These are phyloP conservation scores for Opeltia flavorubescens DNA, from an alignment of 495 filamentous ascomycete species.

Conservation along the genomic window DNA sequence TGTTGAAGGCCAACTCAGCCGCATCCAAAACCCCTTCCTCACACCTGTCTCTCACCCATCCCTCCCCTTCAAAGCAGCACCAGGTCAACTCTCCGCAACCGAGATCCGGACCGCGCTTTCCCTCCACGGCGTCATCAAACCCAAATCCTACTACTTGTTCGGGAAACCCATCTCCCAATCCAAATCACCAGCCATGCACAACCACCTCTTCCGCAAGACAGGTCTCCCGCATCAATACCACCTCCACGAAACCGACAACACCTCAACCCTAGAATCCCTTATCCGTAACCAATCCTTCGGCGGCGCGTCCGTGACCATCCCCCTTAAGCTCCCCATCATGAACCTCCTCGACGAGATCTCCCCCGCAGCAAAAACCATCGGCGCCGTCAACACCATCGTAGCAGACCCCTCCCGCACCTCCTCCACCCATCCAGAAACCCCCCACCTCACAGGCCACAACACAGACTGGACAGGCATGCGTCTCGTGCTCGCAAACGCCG, in stretches of 20 bases:
- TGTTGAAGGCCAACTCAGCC: slow-evolving; percentile 68
- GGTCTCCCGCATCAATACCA: slow-evolving; percentile 83
- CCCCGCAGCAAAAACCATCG: slow-evolving; percentile 66
- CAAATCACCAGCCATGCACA: slow-evolving; percentile 79
- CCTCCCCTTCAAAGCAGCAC: slow-evolving; percentile 83
- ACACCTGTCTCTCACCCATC: slow-evolving; percentile 88
- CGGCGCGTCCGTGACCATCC: slow-evolving; percentile 89
- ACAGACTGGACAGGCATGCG: slow-evolving; percentile 96
- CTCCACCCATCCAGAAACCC: slow-evolving; percentile 20
- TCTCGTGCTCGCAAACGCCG: slow-evolving; percentile 59
- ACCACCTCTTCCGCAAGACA: slow-evolving; percentile 59
- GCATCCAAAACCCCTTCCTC: slow-evolving; percentile 83
- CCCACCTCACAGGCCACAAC: slow-evolving; percentile 67
- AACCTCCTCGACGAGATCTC: slow-evolving; percentile 65
- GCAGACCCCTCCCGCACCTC: slow-evolving; percentile 20
- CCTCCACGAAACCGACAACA: slow-evolving; percentile 62
- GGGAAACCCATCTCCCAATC: slow-evolving; percentile 71
- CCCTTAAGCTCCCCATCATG: slow-evolving; percentile 83
- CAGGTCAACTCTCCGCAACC: slow-evolving; percentile 80
- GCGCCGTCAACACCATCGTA: slow-evolving; percentile 91
- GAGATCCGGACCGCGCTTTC: slow-evolving; percentile 72
- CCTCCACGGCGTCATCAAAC: slow-evolving; percentile 64
- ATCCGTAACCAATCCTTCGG: slow-evolving; percentile 68
- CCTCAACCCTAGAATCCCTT: slow-evolving; percentile 46
- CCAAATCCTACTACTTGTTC: slow-evolving; percentile 72